These are phyloP conservation scores for Trifolium subterraneum DNA, from an alignment of 306 rosid species.

Conservation along the genomic window DNA sequence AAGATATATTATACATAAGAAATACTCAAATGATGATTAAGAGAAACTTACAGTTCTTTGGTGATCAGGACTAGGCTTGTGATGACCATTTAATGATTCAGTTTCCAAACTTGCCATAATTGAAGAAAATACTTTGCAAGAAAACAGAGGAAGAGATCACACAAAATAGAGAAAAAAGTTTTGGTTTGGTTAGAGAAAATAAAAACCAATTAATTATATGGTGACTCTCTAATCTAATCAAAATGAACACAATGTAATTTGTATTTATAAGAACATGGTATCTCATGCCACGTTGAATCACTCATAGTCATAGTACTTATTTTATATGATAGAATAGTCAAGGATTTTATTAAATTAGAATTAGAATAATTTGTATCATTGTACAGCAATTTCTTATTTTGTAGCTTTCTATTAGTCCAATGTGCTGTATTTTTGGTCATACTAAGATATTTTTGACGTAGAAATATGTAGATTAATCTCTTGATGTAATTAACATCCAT, in stretches of 20 bases:
- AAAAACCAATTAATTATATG: background rate
- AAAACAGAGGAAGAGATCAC: background rate
- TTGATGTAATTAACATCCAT: no score
- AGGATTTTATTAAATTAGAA: background rate
- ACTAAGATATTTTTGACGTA: no score
- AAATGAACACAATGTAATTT: background rate
- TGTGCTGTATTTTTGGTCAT: background rate
- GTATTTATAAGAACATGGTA: constrained; percentile 4
- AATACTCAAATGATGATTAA: background rate
- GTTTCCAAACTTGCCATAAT: constrained; percentile 40
- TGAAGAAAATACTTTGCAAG: background rate
- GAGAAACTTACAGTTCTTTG: constrained; percentile 39
- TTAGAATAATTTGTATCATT: background rate
- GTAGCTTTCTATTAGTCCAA: background rate
- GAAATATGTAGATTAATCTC: no score
- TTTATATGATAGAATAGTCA: background rate
- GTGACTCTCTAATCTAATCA: background rate
- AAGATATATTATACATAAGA: background rate
- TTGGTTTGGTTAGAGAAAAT: background rate
- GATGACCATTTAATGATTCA: constrained; percentile 31
- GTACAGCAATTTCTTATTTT: background rate
- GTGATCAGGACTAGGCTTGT: background rate
- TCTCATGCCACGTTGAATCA: background rate
- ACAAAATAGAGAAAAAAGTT: background rate
- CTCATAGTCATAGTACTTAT: background rate